A percentile compares a stretch with the other conserved stretches of the same genome.
Conservation (phyloP, 805 yeast genomes). For the Pichia kluyveri region DNA sequence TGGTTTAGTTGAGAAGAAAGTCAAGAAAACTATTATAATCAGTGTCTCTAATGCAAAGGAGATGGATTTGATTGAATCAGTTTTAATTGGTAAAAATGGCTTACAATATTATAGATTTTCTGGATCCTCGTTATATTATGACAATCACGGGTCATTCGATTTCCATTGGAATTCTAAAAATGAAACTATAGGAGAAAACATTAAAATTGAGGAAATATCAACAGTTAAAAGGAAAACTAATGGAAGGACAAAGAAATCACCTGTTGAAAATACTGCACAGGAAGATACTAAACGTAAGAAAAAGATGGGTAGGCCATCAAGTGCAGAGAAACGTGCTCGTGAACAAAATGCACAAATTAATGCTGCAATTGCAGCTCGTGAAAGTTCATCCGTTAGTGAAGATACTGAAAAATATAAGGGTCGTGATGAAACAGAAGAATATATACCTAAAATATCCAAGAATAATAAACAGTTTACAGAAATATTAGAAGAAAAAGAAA, state of each 20-base stretch:
- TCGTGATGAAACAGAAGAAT: constrained; percentile 21
- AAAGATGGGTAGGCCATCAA: constrained; percentile 4
- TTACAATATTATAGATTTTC: constrained; percentile 59
- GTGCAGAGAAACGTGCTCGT: constrained; percentile 3
- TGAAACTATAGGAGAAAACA: neutral
- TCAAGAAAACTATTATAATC: constrained; percentile 29
- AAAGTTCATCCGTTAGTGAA: neutral
- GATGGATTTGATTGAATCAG: constrained; percentile 69
- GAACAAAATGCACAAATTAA: constrained; percentile 1
- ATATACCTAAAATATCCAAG: constrained; percentile 23
- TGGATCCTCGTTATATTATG: constrained; percentile 43
- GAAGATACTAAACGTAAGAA: constrained; percentile 1
- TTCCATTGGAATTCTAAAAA: constrained; percentile 14
- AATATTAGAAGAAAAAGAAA: constrained; percentile 11
- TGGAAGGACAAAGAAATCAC: neutral
- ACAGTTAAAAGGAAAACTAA: neutral
- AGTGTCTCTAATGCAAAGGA: constrained; percentile 60
- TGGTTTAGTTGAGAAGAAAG: constrained; percentile 19
- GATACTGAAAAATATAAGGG: constrained; percentile 1
- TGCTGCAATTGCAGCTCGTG: neutral
- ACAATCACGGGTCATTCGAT: constrained; percentile 25
- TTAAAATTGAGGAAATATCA: neutral
- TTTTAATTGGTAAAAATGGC: constrained; percentile 57
- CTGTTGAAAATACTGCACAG: neutral
- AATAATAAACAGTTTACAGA: constrained; percentile 20